Evolutionary conservation across 2,329 filamentous ascomycete genomes (phyloP), one percentile per base, ranked within the genome.

Genomic region (Aspergillus uvarum): DNA sequence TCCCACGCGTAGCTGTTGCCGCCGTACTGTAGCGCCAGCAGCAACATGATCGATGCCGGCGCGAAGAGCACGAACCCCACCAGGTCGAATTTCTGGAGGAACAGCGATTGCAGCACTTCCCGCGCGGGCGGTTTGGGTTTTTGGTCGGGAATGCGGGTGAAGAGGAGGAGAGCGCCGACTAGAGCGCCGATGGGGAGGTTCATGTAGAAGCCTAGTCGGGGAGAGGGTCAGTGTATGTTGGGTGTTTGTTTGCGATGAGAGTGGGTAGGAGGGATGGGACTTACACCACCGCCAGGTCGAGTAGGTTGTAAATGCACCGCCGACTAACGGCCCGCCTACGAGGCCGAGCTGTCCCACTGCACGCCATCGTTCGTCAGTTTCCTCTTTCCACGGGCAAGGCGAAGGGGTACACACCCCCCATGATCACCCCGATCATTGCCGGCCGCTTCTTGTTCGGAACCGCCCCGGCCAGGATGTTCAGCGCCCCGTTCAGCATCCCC

Each of bases 21-120:
- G 14, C 83, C 85, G 80, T 82, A 86, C 65, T 86, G 81, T 42
- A 87, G 74, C 7, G 83, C 84, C 4, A 87, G 76, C 8, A 87
- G 72, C 12, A 86, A 74, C 64, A 79, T 82, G 61, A 85, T 70
- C 50, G 85, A 77, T 42, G 80, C 78, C 1, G 83, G 81, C 29
- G 85, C 76, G 66, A 85, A 79, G 59, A 84, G 72, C n/a, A 70
- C 69, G 2, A 80, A 79, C 29, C 84, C 83, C 10, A 77, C 49
- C 10, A 83, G 69, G 65, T 86, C 84, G 50, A 86, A 74, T 61
- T 80, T 74, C 42, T 60, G 48, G 3, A 64, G 21, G 47, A 66
- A 59, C 2, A 62, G 50, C n/a, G 24, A 19, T 10, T 56, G 62
- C 26, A 60, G 44, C 54, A 55, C 58, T 16, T 49, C 54, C 3